Conservation (phyloP, 345 rosid species). For the Gossypium herbaceum region DNA sequence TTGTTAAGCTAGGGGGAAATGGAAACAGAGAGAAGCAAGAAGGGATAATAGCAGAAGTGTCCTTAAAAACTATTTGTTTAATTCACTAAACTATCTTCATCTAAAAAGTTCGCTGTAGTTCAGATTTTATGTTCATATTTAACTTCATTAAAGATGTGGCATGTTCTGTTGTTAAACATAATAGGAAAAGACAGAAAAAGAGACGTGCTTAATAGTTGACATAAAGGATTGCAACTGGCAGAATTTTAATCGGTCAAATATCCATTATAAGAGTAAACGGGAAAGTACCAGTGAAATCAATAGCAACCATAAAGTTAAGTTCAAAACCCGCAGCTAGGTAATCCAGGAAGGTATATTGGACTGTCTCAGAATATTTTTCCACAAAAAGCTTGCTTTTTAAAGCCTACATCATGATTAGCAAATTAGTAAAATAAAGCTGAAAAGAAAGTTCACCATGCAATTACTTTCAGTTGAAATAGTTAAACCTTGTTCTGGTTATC, state of each 20-base stretch:
- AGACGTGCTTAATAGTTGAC: neutral
- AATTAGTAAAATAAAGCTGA: neutral
- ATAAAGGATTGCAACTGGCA: neutral
- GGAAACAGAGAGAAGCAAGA: neutral
- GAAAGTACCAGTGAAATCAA: conserved; percentile 83
- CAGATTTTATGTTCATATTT: neutral
- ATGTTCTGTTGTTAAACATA: neutral
- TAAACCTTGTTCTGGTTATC: conserved; percentile 57
- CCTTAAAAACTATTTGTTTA: neutral
- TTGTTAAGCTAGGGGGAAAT: neutral
- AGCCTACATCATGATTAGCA: conserved; percentile 32
- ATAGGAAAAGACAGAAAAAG: neutral
- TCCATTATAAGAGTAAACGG: conserved; percentile 13
- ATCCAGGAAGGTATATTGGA: conserved; percentile 73
- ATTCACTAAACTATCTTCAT: neutral
- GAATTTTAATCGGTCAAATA: neutral
- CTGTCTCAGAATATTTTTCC: conserved; percentile 63
- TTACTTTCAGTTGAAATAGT: conserved; percentile 14
- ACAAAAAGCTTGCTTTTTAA: conserved; percentile 70
- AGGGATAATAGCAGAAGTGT: neutral
- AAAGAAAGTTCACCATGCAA: neutral
- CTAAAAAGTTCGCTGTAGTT: neutral
- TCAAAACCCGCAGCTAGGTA: conserved; percentile 81
- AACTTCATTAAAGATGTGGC: neutral
- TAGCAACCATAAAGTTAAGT: conserved; percentile 91